phyloP scores from a whole-genome alignment of 2,329 filamentous ascomycete species.

The Pleurostoma richardsiae region DNA sequence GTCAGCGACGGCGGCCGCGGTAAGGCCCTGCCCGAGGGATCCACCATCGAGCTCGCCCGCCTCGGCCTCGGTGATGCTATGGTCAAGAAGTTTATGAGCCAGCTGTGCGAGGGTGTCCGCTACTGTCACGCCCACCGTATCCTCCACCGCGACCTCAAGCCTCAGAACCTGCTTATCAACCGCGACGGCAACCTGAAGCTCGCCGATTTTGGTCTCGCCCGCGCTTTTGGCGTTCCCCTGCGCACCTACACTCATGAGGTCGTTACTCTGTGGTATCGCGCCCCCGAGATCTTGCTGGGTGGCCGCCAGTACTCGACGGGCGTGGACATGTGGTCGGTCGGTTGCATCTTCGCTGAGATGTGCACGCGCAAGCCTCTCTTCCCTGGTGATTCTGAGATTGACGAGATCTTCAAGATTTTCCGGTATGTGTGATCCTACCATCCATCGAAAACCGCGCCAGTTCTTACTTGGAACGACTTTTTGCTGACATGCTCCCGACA shows the following conservation, averaged over 20 bases:
- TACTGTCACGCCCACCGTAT: slow-evolving; percentile 85
- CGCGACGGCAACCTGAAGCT: slow-evolving; percentile 82
- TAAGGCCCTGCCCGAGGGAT: slow-evolving; percentile 74
- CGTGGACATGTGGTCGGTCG: slow-evolving; percentile 89
- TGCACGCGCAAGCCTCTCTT: slow-evolving; percentile 85
- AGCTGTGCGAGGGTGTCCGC: slow-evolving; percentile 72
- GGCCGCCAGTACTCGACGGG: slow-evolving; percentile 89
- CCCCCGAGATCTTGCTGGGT: slow-evolving; percentile 80
- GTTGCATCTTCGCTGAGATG: slow-evolving; percentile 91
- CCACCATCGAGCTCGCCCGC: slow-evolving; percentile 55
- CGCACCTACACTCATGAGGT: slow-evolving; percentile 90
- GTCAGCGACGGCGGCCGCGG: slow-evolving; percentile 75
- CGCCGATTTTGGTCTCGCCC: slow-evolving; percentile 81
- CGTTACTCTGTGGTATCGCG: slow-evolving; percentile 84
- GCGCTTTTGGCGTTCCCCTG: slow-evolving; percentile 82
- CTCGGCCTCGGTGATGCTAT: slow-evolving; percentile 72
- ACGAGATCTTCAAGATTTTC: slow-evolving; percentile 95
- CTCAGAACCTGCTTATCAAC: slow-evolving; percentile 80
- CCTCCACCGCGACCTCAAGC: slow-evolving; percentile 79
- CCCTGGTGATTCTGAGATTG: slow-evolving; percentile 85
- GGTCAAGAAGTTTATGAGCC: slow-evolving; percentile 88
- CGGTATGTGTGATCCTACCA: slow-evolving; percentile 42
- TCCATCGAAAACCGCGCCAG: not conserved
- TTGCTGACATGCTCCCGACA: slow-evolving; percentile 18
- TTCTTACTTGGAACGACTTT: not conserved